Evolutionary conservation across 2,329 filamentous ascomycete genomes (phyloP), one percentile per base, ranked within the genome.

Genomic region (Sordariomycetes sp.): DNA sequence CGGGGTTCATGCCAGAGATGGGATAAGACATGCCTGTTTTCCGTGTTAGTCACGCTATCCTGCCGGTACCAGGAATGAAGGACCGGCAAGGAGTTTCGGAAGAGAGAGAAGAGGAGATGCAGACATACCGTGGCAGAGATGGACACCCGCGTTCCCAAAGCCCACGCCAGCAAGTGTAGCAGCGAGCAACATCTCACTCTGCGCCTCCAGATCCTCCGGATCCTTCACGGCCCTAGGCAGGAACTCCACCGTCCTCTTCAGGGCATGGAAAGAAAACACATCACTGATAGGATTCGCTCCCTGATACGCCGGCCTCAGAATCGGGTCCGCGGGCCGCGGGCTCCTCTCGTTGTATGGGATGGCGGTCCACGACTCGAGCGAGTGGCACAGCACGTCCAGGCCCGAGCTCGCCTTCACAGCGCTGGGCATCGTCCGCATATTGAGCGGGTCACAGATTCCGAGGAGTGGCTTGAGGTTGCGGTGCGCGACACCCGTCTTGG

Each of bases 211-310:
- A 69, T 99, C 94, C 36, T 96, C 90, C 0, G 92, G 90, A 65
- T 97, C 88, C 59, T 79, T 84, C 2, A 95, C 88, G 0, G 90
- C 87, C 58, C 92, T 83, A 0, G 92, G 94, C 0, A 99, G 84
- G 66, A 96, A 99, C 72, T 96, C 91, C 62, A 96, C 84, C 0
- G 91, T 96, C 64, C 82, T 81, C 34, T 82, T 79, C 6, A 99
- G 79, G 0, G 94, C 91, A 64, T 89, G 86, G 22, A 99, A 78
- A 3, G 89, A 95, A 76, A 99, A 99, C 62, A 99, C 92, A 68
- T 99, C 94, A 51, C 89, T 95, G 64, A 99, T 99, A 2, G 94
- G 94, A 68, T 99, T 99, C 7, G 94, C 90, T 48, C 94, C 94
- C 70, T 99, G 94, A 68, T 99, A 99, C 0, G 94, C 91, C 0